Percentiles rank a stretch among this genome's conserved stretches.
Conservation (phyloP, 345 rosid genomes). For the Eutrema heterophyllum region DNA sequence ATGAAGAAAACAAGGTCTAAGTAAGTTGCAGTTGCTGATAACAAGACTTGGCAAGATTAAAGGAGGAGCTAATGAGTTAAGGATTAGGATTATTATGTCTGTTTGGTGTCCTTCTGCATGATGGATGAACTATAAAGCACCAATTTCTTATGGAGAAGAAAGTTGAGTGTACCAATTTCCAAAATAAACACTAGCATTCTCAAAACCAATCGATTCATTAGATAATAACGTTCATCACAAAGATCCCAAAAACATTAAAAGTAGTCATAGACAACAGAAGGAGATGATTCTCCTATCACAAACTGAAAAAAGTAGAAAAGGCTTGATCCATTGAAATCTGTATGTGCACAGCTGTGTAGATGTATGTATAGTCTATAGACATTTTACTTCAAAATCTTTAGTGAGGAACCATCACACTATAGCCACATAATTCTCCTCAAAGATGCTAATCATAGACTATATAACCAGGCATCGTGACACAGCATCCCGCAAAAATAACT, state of each 20-base stretch:
- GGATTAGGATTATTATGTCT: neutral
- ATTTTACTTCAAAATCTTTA: neutral
- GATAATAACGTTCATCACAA: constrained; percentile 4
- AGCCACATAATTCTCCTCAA: constrained; percentile 7
- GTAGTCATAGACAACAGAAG: neutral
- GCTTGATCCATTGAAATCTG: constrained; percentile 12
- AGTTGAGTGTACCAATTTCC: neutral
- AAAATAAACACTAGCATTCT: neutral
- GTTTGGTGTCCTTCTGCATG: neutral
- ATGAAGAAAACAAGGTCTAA: neutral
- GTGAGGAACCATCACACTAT: neutral
- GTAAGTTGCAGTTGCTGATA: neutral
- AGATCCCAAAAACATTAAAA: neutral
- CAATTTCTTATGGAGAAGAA: neutral
- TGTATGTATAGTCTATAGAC: constrained; percentile 16
- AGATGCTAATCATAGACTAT: constrained; percentile 14
- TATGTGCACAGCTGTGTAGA: constrained; percentile 13
- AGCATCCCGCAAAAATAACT: constrained; percentile 50
- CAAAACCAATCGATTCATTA: neutral
- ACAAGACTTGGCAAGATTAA: neutral
- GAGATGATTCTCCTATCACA: constrained; percentile 4
- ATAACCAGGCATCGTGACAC: constrained; percentile 28
- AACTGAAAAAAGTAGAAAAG: neutral
- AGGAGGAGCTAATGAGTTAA: neutral
- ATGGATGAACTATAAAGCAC: neutral